Percentiles rank a stretch among this genome's conserved stretches.
Evolutionary conservation across 148 eudicot species (phyloP).

Genomic region (Vaccinium vitisidaea): DNA sequence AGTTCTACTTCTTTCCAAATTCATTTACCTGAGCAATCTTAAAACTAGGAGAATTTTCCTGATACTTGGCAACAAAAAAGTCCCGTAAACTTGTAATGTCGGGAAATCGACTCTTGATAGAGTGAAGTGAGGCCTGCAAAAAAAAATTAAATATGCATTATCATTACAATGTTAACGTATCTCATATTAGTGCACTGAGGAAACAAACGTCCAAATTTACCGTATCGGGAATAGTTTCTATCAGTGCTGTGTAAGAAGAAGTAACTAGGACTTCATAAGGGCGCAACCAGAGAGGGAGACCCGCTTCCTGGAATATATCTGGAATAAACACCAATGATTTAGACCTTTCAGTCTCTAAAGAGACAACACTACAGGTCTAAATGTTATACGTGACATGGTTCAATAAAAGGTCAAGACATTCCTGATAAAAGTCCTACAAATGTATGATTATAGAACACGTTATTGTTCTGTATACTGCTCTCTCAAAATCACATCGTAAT

Average conservation of each 20-base stretch:
- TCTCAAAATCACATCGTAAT: not conserved
- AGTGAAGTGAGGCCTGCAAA: slow-evolving; percentile 90
- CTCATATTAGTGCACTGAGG: not conserved
- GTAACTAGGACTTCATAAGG: slow-evolving; percentile 98
- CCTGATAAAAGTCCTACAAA: not conserved
- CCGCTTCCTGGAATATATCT: slow-evolving; percentile 99
- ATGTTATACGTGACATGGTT: not conserved
- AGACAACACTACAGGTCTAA: not conserved
- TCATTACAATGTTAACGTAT: slow-evolving; percentile 11
- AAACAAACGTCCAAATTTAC: slow-evolving; percentile 35
- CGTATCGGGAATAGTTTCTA: slow-evolving; percentile 99
- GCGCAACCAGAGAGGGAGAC: slow-evolving; percentile 97
- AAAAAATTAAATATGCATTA: slow-evolving; percentile 9
- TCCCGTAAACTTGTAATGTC: slow-evolving; percentile 81
- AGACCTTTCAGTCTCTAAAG: slow-evolving; percentile 7
- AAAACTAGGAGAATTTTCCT: slow-evolving; percentile 84
- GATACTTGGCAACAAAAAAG: slow-evolving; percentile 85
- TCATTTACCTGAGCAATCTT: slow-evolving; percentile 93
- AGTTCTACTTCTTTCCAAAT: not conserved
- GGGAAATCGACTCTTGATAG: slow-evolving; percentile 90
- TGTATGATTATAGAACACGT: not conserved
- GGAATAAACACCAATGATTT: slow-evolving; percentile 25
- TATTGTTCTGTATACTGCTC: not conserved
- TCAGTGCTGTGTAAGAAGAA: slow-evolving; percentile 95
- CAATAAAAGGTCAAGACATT: not conserved